Evolutionary conservation across 257 asterid species (phyloP), one percentile per base, ranked within the genome.

Genomic region (Dorcoceras hygrometricum): DNA sequence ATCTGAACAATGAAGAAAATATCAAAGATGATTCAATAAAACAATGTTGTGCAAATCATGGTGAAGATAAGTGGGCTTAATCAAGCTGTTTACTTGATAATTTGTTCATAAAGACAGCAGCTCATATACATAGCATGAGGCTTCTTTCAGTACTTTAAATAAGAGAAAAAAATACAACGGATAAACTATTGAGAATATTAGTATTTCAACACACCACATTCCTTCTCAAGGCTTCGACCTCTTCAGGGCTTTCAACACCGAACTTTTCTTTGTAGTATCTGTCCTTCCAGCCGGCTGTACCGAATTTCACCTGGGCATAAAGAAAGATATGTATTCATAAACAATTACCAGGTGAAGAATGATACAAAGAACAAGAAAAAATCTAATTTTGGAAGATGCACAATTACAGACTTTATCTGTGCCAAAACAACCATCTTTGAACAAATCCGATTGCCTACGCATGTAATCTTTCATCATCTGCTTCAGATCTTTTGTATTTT

Each of bases 181-280:
- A 25, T 20, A 14, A 39, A 20, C 16, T 3, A 43, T 14, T 48
- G 23, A 59, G 12, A 51, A 50, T 20, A 14, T 75, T n/a, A 65
- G 60, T 6, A 68, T 57, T 53, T 68, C 2, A 39, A 63, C 68
- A 23, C 54, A 87, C 95, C 81, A 87, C 77, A 6, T 63, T 66
- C 70, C 67, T 80, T 62, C 88, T 65, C 3, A 8, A 63, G 24
- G 54, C 25, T 73, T 87, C 89, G 7, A 74, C 72, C 27, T 85
- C 85, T 1, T 68, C 68, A 0, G 76, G 62, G 65, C 26, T 74
- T 39, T 77, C 73, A 48, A 77, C 81, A 22, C 68, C 69, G 53
- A 87, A 81, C 27, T 87, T 87, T 60, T 70, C 86, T 29, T 54
- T 72, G 48, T 85, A 87, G 14, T 79, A 87, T 14, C 91, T 68